Conservation (phyloP, 257 asterid genomes). For the Parsonsia alboflavescens region DNA sequence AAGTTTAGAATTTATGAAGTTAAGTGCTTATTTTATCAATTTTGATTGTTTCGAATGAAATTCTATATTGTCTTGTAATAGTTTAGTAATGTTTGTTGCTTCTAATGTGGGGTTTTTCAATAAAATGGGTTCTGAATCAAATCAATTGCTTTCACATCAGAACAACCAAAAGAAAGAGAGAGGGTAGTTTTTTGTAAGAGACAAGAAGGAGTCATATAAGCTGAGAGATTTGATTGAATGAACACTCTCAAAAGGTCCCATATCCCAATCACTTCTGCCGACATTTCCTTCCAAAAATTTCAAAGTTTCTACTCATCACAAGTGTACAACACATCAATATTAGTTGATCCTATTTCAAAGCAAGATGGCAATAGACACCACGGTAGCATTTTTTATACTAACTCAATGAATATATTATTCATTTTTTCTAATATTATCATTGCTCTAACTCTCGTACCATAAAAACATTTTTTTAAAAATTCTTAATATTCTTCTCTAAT, state of each 20-base stretch:
- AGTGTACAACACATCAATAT: slow-evolving; percentile 34
- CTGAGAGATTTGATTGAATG: neutral
- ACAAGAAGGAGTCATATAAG: neutral
- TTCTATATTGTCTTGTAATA: no score
- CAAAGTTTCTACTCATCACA: slow-evolving; percentile 28
- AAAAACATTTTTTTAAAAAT: no score
- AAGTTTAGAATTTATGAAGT: no score
- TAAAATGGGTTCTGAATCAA: neutral
- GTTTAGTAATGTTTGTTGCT: no score
- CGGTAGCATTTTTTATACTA: neutral
- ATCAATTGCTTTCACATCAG: neutral
- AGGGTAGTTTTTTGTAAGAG: neutral
- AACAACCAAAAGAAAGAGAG: neutral
- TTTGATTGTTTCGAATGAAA: no score
- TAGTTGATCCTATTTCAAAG: no score
- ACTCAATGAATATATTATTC: no score
- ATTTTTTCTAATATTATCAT: no score
- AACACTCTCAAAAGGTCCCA: slow-evolving; percentile 23
- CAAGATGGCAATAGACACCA: slow-evolving; percentile 16
- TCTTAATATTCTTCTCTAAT: no score
- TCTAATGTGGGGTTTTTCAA: no score
- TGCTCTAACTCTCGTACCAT: no score
- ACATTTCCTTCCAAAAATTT: neutral
- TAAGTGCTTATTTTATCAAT: no score
- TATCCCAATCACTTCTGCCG: slow-evolving; percentile 17